A percentile compares a stretch with the other conserved stretches of the same genome.
These are phyloP conservation scores for Wickerhamomyces sydowiorum DNA, from an alignment of 805 yeast genomes.

Conservation along the genomic window DNA sequence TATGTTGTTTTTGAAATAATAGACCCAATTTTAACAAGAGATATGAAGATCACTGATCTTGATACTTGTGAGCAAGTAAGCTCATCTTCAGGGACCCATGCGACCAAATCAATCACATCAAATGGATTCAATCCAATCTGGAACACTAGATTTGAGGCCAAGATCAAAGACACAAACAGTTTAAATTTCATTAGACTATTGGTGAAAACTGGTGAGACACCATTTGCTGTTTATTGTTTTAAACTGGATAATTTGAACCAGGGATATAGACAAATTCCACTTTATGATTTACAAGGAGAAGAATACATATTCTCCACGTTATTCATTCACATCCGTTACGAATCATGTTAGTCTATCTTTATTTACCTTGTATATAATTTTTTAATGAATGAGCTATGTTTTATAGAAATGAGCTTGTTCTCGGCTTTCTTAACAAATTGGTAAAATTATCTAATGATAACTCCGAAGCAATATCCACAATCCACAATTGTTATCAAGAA, in stretches of 20 bases:
- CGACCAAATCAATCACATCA: slow-evolving; percentile 35
- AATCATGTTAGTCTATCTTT: slow-evolving; percentile 1
- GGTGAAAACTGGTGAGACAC: slow-evolving; percentile 36
- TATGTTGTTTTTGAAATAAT: slow-evolving; percentile 55
- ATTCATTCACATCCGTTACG: slow-evolving; percentile 31
- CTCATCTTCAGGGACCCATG: slow-evolving; percentile 1
- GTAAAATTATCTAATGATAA: no score
- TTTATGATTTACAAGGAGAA: slow-evolving; percentile 78
- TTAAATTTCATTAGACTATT: slow-evolving; percentile 53
- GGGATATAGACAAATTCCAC: slow-evolving; percentile 80
- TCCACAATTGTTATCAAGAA: no score
- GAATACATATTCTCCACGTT: slow-evolving; percentile 57
- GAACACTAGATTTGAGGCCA: slow-evolving; percentile 50
- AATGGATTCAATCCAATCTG: slow-evolving; percentile 90
- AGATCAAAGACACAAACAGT: slow-evolving; percentile 31
- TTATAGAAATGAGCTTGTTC: no score
- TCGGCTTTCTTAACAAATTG: no score
- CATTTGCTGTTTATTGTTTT: slow-evolving; percentile 55
- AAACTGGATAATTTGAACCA: slow-evolving; percentile 57
- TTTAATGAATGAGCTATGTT: no score
- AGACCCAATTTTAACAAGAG: slow-evolving; percentile 31
- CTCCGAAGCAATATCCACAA: no score
- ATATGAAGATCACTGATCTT: slow-evolving; percentile 9
- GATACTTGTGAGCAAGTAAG: slow-evolving; percentile 1
- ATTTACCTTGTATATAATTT: no score